phyloP scores from a whole-genome alignment of 352 stramenopile species.

The Halophytophthora polymorphica region DNA sequence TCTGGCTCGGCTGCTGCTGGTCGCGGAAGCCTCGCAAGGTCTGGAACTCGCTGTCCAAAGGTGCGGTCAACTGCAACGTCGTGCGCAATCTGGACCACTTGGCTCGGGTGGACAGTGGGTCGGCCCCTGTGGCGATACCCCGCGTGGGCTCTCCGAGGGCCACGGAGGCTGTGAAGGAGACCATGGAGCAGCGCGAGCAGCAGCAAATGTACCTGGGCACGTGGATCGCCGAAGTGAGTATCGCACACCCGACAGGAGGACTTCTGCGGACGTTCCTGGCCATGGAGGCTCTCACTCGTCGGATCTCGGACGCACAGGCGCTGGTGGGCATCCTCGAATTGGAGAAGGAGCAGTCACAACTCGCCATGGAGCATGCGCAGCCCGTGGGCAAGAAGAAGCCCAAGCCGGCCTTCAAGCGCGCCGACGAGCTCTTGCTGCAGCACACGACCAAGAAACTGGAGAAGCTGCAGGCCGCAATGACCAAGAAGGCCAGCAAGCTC shows the following conservation, averaged over 20 bases:
- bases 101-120: constrained; percentile 18
- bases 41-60: constrained; percentile 41
- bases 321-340: constrained; percentile 48
- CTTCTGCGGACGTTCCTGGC: constrained; percentile 69
- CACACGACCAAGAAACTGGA: constrained; percentile 27
- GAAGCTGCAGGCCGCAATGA: constrained; percentile 29
- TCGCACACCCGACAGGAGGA: constrained; percentile 70
- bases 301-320: constrained; percentile 53
- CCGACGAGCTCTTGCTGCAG: constrained; percentile 40
- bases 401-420: constrained; percentile 26
- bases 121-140: too few relatives aligned
- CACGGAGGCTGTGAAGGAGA: background rate
- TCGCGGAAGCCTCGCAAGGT: constrained; percentile 37
- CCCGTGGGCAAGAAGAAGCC: constrained; percentile 30
- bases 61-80: constrained; percentile 37
- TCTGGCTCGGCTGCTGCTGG: constrained; percentile 73
- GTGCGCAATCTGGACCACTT: constrained; percentile 74
- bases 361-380: constrained; percentile 14
- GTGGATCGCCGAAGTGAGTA: constrained; percentile 87
- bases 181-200: constrained; percentile 8
- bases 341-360: constrained; percentile 36
- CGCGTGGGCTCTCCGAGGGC: too few relatives aligned
- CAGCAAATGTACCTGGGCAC: constrained; percentile 63
- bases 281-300: constrained; percentile 62
- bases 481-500: constrained; percentile 61